Percentiles rank a stretch among this genome's conserved stretches.
phyloP scores from a whole-genome alignment of 2,329 filamentous ascomycete genomes.

The Penicillium thymicola region DNA sequence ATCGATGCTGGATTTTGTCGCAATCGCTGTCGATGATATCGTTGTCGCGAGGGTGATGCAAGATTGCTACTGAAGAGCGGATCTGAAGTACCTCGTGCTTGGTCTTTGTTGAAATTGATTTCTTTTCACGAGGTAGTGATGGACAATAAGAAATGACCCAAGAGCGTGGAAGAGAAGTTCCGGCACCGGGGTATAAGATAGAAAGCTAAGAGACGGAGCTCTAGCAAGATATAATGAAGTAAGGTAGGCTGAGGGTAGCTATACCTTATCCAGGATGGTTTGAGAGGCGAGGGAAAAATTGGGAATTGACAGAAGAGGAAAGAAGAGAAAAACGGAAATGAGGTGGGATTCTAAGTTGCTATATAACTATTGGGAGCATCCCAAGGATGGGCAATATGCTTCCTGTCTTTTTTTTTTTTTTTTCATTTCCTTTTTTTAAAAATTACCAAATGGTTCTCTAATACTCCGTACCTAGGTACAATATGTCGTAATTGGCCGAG shows the following conservation, averaged over 20 bases:
- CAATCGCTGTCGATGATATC: neutral
- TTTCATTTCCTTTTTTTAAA: neutral
- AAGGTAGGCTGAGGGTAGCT: constrained; percentile 14
- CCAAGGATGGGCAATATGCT: neutral
- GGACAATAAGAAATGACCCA: neutral
- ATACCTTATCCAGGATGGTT: constrained; percentile 1
- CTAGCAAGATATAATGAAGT: neutral
- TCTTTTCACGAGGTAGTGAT: constrained; percentile 5
- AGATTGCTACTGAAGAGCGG: constrained; percentile 16
- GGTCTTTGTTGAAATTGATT: constrained; percentile 6
- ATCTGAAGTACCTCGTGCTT: constrained; percentile 7
- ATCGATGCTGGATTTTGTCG: neutral
- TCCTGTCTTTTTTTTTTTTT: neutral
- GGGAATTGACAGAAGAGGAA: neutral
- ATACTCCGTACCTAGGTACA: too few relatives aligned
- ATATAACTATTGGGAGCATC: constrained; percentile 13
- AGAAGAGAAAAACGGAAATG: neutral
- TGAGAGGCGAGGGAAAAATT: neutral
- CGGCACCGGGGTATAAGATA: neutral
- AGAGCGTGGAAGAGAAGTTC: neutral
- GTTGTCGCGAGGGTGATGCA: neutral
- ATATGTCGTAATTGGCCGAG: neutral
- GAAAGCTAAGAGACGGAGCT: neutral
- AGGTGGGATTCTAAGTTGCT: constrained; percentile 9
- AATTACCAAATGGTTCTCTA: constrained; percentile 1